phyloP scores from a whole-genome alignment of 257 asterid species.

The Przewalskia tangutica region DNA sequence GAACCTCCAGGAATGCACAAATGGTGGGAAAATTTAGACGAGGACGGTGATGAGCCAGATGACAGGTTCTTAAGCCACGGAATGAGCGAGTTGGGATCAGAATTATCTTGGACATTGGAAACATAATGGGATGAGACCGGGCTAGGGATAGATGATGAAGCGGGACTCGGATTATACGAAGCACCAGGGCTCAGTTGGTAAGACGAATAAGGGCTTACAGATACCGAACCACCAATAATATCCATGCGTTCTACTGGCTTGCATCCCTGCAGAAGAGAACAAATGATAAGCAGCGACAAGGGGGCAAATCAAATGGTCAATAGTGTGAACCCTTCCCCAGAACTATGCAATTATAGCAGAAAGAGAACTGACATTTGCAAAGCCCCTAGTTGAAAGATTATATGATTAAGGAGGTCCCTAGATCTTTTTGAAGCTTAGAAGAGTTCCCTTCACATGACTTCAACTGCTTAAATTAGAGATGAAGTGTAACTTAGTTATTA shows the following conservation, averaged over 20 bases:
- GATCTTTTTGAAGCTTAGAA: neutral
- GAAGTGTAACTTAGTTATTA: neutral
- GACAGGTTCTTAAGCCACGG: constrained; percentile 95
- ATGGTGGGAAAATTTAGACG: constrained; percentile 67
- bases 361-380: neutral
- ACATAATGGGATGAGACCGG: constrained; percentile 50
- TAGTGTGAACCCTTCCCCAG: neutral
- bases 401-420: neutral
- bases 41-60: constrained; percentile 50
- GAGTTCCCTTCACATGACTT: neutral
- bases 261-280: constrained; percentile 56
- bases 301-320: neutral
- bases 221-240: constrained; percentile 48
- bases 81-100: constrained; percentile 80
- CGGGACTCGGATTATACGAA: constrained; percentile 83
- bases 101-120: constrained; percentile 27
- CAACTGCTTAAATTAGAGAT: neutral
- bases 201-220: constrained; percentile 70
- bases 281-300: constrained; percentile 3
- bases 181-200: constrained; percentile 81
- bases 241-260: constrained; percentile 67
- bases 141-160: constrained; percentile 75
- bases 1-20: constrained; percentile 79
- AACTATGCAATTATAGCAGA: neutral
- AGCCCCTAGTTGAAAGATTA: neutral